A percentile compares a stretch with the other conserved stretches of the same genome.
Evolutionary conservation across 176 grass and related monocot species (phyloP).

Genomic region (Alopecurus myosuroides): DNA sequence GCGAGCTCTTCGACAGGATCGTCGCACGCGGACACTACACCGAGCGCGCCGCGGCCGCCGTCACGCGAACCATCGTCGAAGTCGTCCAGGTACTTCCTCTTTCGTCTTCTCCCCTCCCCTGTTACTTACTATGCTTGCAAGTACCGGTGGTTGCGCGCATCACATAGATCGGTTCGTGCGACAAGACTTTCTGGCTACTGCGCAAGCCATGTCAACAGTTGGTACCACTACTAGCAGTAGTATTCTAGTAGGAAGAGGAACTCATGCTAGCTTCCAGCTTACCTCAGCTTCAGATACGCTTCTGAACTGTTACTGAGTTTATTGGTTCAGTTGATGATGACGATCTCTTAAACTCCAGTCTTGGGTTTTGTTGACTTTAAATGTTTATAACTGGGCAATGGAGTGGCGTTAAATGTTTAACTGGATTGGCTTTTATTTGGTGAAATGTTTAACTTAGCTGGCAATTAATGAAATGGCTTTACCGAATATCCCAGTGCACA

Average conservation of each 20-base stretch:
- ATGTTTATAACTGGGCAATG: neutral
- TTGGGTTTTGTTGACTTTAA: neutral
- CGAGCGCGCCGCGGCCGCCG: constrained; percentile 77
- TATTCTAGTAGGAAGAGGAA: neutral
- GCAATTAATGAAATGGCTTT: neutral
- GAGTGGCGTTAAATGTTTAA: neutral
- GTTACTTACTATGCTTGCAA: neutral
- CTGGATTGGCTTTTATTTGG: too few species aligned
- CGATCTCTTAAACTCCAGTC: neutral
- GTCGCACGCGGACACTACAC: constrained; percentile 84
- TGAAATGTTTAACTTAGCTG: neutral
- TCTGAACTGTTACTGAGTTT: neutral
- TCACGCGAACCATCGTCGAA: constrained; percentile 89
- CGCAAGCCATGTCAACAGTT: constrained; percentile 1
- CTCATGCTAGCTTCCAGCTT: constrained; percentile 4
- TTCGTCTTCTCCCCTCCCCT: neutral
- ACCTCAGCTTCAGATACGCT: neutral
- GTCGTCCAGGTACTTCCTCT: constrained; percentile 60
- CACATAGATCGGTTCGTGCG: neutral
- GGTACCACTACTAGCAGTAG: neutral
- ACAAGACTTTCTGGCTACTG: neutral
- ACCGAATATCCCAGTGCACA: neutral
- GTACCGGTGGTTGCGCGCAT: neutral
- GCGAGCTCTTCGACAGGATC: constrained; percentile 96
- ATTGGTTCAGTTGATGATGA: neutral